These are phyloP conservation scores for Aquilaria malaccensis DNA, from an alignment of 345 rosid species.

Conservation along the genomic window DNA sequence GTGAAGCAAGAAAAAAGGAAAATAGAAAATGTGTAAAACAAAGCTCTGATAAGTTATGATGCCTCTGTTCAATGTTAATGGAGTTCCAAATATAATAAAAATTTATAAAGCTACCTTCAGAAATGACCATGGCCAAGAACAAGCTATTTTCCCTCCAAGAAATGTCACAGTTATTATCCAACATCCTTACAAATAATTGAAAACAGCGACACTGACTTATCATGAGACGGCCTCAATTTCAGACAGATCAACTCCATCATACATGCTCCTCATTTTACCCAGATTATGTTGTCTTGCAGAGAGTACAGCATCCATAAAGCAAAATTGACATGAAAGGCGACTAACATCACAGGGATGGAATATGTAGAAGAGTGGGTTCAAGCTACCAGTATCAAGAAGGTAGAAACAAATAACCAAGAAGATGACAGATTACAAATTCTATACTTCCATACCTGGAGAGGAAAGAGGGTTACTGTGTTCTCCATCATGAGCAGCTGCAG, in stretches of 20 bases:
- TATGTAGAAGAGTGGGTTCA: too few relatives aligned
- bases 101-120: background rate
- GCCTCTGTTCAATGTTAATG: background rate
- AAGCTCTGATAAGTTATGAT: background rate
- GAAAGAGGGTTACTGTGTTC: slow-evolving; percentile 7
- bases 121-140: background rate
- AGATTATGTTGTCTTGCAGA: background rate
- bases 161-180: too few relatives aligned
- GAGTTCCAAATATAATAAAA: background rate
- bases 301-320: background rate
- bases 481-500: slow-evolving; percentile 8
- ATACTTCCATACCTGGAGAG: slow-evolving; percentile 29
- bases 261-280: background rate
- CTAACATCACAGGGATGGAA: too few relatives aligned
- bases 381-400: background rate
- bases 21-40: background rate
- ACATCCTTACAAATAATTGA: too few relatives aligned
- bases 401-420: background rate
- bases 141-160: background rate
- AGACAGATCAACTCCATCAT: background rate
- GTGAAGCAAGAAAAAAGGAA: slow-evolving; percentile 7
- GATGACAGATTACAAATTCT: background rate
- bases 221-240: too few relatives aligned
- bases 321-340: background rate
- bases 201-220: too few relatives aligned